A percentile compares a stretch with the other conserved stretches of the same genome.
phyloP scores from a whole-genome alignment of 2,329 filamentous ascomycete genomes.

The Pseudogymnoascus sp. region DNA sequence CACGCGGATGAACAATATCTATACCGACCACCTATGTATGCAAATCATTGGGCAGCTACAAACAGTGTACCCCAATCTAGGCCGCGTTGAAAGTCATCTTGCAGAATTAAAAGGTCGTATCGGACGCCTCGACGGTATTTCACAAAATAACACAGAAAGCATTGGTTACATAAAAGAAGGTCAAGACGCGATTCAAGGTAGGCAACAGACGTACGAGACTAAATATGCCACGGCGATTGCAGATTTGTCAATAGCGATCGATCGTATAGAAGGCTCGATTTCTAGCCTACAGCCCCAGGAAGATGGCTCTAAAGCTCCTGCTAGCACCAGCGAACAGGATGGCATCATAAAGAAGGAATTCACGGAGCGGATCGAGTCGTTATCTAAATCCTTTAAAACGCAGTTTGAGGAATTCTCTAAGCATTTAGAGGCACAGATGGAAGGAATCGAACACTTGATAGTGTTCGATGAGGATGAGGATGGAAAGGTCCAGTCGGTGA shows the following conservation, averaged over 20 bases:
- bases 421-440: background rate
- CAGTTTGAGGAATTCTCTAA: background rate
- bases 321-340: background rate
- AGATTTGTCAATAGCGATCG: background rate
- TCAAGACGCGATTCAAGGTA: background rate
- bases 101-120: background rate
- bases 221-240: background rate
- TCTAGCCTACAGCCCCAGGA: background rate
- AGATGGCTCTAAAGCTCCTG: background rate
- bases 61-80: slow-evolving; percentile 8
- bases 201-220: background rate
- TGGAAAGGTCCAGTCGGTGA: background rate
- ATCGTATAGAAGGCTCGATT: background rate
- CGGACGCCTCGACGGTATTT: background rate
- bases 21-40: slow-evolving; percentile 30
- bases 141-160: background rate
- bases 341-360: background rate
- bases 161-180: background rate
- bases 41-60: slow-evolving; percentile 24
- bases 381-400: background rate
- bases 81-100: background rate
- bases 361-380: background rate
- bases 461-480: background rate
- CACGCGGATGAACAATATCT: slow-evolving; percentile 21
- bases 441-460: background rate